These are phyloP conservation scores for Stephania japonica DNA, from an alignment of 164 flowering plant genomes.

Conservation along the genomic window DNA sequence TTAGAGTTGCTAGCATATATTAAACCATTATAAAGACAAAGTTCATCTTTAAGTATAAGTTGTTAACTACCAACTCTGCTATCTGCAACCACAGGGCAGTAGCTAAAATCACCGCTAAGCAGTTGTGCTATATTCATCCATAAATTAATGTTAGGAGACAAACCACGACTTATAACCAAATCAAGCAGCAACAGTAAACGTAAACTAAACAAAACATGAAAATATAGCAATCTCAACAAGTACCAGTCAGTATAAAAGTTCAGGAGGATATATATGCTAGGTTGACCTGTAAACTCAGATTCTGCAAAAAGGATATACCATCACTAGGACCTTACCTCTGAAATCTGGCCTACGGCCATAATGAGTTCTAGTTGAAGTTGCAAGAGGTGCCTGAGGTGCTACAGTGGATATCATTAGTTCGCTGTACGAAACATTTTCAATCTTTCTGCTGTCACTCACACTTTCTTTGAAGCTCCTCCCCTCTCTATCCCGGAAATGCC, in stretches of 20 bases:
- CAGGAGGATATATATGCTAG: neutral
- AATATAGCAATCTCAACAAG: neutral
- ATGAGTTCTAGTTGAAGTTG: constrained; percentile 20
- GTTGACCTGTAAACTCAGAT: neutral
- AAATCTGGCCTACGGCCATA: constrained; percentile 83
- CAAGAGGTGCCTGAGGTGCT: constrained; percentile 18
- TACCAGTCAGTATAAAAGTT: neutral
- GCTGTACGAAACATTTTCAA: constrained; percentile 6
- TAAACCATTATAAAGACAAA: no score
- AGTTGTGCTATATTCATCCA: no score
- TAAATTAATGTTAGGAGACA: no score
- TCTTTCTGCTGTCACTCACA: constrained; percentile 17
- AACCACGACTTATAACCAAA: no score
- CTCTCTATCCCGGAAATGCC: constrained; percentile 61
- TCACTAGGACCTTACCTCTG: constrained; percentile 37
- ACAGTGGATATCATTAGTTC: constrained; percentile 10
- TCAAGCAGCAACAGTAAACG: neutral
- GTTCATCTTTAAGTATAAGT: no score
- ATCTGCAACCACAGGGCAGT: no score
- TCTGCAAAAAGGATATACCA: neutral
- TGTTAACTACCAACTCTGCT: no score
- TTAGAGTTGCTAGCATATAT: no score
- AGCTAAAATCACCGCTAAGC: no score
- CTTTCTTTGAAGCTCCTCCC: constrained; percentile 20
- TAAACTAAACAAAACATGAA: no score